A percentile compares a stretch with the other conserved stretches of the same genome.
These are phyloP conservation scores for Prunus dulcis DNA, from an alignment of 306 rosid genomes.

Conservation along the genomic window DNA sequence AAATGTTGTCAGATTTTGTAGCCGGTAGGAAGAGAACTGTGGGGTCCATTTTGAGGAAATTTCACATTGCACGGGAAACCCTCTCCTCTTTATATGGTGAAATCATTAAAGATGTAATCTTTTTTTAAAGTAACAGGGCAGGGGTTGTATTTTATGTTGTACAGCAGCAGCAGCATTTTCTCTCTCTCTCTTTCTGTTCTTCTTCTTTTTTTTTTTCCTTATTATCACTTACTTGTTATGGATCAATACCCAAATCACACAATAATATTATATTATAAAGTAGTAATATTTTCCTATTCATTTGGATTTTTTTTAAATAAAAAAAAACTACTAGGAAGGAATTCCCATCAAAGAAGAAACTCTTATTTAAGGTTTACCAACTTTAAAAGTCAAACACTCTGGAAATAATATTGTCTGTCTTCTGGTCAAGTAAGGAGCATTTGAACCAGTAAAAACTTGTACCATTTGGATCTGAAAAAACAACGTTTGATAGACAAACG, in stretches of 20 bases:
- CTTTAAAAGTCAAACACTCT: not conserved
- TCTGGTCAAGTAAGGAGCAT: not conserved
- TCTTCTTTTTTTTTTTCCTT: too few species aligned
- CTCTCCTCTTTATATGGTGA: not conserved
- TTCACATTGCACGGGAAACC: constrained; percentile 18
- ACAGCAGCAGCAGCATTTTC: not conserved
- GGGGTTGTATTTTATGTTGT: not conserved
- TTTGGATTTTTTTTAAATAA: too few species aligned
- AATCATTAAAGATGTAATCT: constrained; percentile 20
- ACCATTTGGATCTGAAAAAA: not conserved
- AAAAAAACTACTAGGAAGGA: too few species aligned
- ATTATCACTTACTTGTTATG: too few species aligned
- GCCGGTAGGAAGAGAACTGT: constrained; percentile 12
- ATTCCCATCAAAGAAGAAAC: not conserved
- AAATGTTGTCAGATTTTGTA: constrained; percentile 30
- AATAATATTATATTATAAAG: not conserved
- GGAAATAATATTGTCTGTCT: not conserved
- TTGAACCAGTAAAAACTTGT: not conserved
- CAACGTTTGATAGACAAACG: not conserved
- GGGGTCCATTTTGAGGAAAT: constrained; percentile 26
- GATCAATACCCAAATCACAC: not conserved
- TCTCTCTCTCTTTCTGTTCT: too few species aligned
- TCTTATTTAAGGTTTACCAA: not conserved
- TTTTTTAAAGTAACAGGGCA: not conserved
- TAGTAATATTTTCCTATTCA: not conserved